Percentiles rank a stretch among this genome's conserved stretches.
phyloP scores from a whole-genome alignment of 768 basidiomycete species.

The Podaxis sp. region DNA sequence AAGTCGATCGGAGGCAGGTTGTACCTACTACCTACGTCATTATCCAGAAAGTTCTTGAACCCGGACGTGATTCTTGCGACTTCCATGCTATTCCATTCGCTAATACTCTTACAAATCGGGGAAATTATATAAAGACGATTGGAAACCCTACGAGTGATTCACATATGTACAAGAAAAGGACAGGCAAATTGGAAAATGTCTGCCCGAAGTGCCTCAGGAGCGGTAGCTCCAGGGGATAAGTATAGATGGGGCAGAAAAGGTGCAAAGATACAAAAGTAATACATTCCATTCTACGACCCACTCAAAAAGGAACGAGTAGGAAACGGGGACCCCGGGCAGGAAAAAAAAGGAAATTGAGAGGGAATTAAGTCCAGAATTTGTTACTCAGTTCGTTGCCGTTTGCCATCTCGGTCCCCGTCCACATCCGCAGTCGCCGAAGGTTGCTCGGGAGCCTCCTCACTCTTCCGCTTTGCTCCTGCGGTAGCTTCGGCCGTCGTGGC shows the following conservation, averaged over 20 bases:
- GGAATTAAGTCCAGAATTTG: neutral
- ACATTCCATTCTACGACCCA: slow-evolving; percentile 8
- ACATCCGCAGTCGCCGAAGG: slow-evolving; percentile 20
- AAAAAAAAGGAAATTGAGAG: neutral
- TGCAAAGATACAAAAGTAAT: slow-evolving; percentile 8
- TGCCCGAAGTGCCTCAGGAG: neutral
- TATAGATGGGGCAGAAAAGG: slow-evolving; percentile 4
- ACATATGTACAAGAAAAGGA: neutral
- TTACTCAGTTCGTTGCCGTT: slow-evolving; percentile 42
- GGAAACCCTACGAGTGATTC: neutral
- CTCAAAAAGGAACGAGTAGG: neutral
- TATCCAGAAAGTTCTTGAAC: neutral
- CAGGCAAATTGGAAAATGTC: neutral
- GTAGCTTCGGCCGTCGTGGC: slow-evolving; percentile 12
- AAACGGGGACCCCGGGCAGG: neutral
- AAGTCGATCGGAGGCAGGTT: no score
- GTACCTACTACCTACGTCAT: neutral
- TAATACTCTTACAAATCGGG: neutral
- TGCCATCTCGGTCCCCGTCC: slow-evolving; percentile 32
- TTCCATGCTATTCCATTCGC: neutral
- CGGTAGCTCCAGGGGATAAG: neutral
- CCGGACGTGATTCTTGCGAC: neutral
- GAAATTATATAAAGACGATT: neutral
- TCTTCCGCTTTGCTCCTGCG: slow-evolving; percentile 33
- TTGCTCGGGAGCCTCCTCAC: slow-evolving; percentile 37